phyloP scores from a whole-genome alignment of 139 green algal genomes.

The Chlorella sp. region DNA sequence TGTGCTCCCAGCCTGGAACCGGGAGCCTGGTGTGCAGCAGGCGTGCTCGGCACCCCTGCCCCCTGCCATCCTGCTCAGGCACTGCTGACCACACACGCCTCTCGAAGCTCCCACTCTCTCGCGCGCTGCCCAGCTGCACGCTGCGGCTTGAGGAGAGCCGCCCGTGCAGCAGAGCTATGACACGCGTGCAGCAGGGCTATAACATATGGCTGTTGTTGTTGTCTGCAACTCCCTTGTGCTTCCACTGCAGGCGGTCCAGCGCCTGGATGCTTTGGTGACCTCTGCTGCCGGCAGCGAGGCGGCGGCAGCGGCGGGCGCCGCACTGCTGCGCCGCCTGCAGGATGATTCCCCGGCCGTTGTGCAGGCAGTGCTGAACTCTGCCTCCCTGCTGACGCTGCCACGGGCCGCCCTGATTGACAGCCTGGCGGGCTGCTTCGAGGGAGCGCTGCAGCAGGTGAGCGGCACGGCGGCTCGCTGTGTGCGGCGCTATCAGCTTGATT shows the following conservation, averaged over 20 bases:
- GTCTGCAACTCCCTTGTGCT: background rate
- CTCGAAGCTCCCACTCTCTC: too few relatives aligned
- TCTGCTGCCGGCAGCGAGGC: background rate
- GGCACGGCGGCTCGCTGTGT: background rate
- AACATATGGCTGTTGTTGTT: background rate
- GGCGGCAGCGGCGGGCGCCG: background rate
- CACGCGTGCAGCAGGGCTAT: too few relatives aligned
- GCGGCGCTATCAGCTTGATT: too few relatives aligned
- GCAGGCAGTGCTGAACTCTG: constrained; percentile 17
- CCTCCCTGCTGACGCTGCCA: constrained; percentile 21
- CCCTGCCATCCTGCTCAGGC: too few relatives aligned
- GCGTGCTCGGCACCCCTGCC: too few relatives aligned
- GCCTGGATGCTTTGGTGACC: constrained; percentile 28
- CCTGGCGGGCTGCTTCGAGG: constrained; percentile 23
- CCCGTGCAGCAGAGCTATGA: too few relatives aligned
- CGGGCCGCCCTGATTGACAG: constrained; percentile 29
- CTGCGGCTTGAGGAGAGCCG: too few relatives aligned
- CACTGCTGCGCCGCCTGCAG: constrained; percentile 43
- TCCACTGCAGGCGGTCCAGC: constrained; percentile 21
- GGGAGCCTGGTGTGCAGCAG: too few relatives aligned
- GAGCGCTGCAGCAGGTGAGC: constrained; percentile 3
- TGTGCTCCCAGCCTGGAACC: too few relatives aligned
- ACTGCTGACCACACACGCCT: too few relatives aligned
- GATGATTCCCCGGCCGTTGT: constrained; percentile 55
- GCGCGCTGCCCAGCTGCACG: too few relatives aligned